Base-by-base conservation (phyloP, 2,329 filamentous ascomycete species). In the Xylaria sp. region DNA sequence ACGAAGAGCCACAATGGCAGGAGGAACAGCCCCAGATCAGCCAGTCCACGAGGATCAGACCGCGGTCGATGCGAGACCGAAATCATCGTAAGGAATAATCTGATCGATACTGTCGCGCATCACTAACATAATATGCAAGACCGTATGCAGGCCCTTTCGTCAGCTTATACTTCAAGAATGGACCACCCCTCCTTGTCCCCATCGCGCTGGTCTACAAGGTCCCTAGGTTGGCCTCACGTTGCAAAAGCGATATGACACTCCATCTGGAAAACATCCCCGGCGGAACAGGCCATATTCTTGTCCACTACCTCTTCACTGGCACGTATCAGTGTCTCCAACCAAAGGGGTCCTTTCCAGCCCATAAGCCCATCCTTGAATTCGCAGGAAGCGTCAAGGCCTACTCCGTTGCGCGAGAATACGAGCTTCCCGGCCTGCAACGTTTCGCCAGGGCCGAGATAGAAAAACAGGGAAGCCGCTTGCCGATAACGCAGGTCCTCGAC, bases 311-410 rank as follows among this genome's bases (percentile, higher is more conserved):
- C 41, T 60, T 62, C 4, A 63, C 63, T 9, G 56, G 50, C 45
- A 61, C 50, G 11, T 67, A 66, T 37, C 60, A 66, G 43, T 62
- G 56, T 19, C 60, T 67, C 16, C 52, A 52, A 29, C 62, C 59
- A 16, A 48, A 59, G 45, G 60, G 61, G 26, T 41, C 29, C 0
- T 54, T 56, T 16, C 39, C 20, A 3, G 18, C 45, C 13, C 57
- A 66, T 29, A 61, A 44, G 26, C 19, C 46, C 9, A 44, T 50
- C 21, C 37, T 39, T 13, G 63, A 66, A 42, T 56, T 67, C 16
- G 50, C 37, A 11, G 65, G 59, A 26, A 51, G 59, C 37, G 51
- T 62, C 34, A 56, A 46, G 24, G 53, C 53, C 11, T 66, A 64
- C 20, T 39, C 46, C 16, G 39, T 61, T 18, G 56, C 63, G 2